A percentile compares a stretch with the other conserved stretches of the same genome.
phyloP scores from a whole-genome alignment of 176 grass and related monocot species.

The Musa schizocarpa region DNA sequence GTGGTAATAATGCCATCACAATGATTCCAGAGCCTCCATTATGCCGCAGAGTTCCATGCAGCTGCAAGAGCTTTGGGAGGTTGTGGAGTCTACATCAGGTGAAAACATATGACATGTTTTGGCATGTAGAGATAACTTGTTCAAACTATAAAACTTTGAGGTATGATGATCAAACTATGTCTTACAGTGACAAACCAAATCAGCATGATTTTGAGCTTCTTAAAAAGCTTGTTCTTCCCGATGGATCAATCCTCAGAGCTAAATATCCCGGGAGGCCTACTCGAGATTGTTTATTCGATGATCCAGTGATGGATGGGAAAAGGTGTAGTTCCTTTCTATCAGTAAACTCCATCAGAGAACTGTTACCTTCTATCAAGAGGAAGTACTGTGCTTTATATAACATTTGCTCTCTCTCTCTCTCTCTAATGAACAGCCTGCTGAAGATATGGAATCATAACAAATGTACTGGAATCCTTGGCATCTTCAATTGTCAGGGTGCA shows the following conservation, averaged over 20 bases:
- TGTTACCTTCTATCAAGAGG: neutral
- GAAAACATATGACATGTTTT: neutral
- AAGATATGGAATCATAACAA: constrained; percentile 29
- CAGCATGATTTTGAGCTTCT: constrained; percentile 28
- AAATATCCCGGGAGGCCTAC: constrained; percentile 28
- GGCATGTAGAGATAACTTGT: neutral
- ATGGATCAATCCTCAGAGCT: constrained; percentile 25
- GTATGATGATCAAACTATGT: neutral
- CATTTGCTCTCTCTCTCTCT: neutral
- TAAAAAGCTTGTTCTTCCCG: constrained; percentile 19
- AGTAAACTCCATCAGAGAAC: neutral
- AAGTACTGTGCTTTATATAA: neutral
- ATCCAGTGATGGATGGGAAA: constrained; percentile 29
- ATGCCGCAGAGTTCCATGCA: constrained; percentile 30
- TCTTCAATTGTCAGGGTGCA: constrained; percentile 28
- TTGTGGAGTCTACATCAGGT: constrained; percentile 27
- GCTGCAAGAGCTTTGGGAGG: constrained; percentile 24
- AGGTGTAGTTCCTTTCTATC: neutral
- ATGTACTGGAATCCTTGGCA: constrained; percentile 17
- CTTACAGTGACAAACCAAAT: constrained; percentile 28
- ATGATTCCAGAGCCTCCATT: constrained; percentile 24
- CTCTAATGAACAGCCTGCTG: constrained; percentile 20
- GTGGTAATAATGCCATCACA: neutral
- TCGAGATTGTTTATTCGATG: constrained; percentile 21
- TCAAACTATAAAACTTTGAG: neutral